Base-by-base conservation (phyloP, 305 asterid genomes). In the Solanum hybrid region DNA sequence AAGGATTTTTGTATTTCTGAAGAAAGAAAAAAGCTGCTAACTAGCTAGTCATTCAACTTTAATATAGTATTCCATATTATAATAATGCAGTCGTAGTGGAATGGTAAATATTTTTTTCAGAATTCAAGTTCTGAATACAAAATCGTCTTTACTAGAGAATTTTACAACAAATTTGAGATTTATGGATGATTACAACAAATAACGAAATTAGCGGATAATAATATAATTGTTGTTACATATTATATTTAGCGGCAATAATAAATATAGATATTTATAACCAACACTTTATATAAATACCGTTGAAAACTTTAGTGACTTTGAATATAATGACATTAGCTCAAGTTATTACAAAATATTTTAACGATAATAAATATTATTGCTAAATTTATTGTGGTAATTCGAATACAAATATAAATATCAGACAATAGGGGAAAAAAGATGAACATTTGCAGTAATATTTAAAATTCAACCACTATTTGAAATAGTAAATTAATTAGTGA, bases 51-150 rank as follows among this genome's bases (percentile, higher is more conserved):
- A 26, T 80, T 40, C 69, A 38, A 38, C 46, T 78, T 78, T 78
- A 35, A 78, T 35, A 77, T 7, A 73, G 26, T 72, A 73, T 29
- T 73, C 6, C 24, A 75, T 31, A 31, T 75, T 75, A 42, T 46
- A 46, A 14, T 46, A 46, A 46, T 14, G 60, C 22, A 0, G 8
- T 16, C 10, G 4, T 1, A 6, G n/a, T 17, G 2, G n/a, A 17
- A 8, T 1, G 31, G 1, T 69, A 71, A 71, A 26, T 26, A 71
- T 13, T 71, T 1, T 0, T 0, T 27, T 5, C 0, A 11, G 0
- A 0, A 22, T 31, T 72, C 20, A 6, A 72, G 1, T 27, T 72
- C 0, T 66, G 6, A 66, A 66, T n/a, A 66, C 26, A n/a, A 66
- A 66, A n/a, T 20, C 11, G 2, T 60, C 5, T 60, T 60, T 60